Percentiles rank a stretch among this genome's conserved stretches.
Evolutionary conservation across 352 stramenopile genomes (phyloP).

Genomic region (Peronospora farinosa): DNA sequence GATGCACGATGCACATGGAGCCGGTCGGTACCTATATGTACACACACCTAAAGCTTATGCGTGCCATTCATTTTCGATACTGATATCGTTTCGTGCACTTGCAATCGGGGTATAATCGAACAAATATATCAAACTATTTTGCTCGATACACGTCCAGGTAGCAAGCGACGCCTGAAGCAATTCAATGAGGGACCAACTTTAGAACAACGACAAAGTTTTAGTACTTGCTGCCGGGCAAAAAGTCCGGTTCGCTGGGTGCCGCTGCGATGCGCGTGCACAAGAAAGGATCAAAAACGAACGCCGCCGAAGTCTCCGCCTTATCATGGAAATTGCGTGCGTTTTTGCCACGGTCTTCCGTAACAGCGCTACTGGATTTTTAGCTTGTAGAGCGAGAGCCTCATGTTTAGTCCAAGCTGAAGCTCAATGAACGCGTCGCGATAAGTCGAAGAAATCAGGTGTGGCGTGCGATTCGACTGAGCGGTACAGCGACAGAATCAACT

Average conservation of each 20-base stretch:
- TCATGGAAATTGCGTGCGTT: neutral
- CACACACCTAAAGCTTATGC: too few relatives aligned
- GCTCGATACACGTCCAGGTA: too few relatives aligned
- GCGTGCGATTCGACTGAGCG: constrained; percentile 18
- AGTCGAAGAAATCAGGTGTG: constrained; percentile 33
- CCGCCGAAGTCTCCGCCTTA: neutral
- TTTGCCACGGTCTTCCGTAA: neutral
- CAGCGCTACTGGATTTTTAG: constrained; percentile 18
- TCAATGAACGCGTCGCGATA: constrained; percentile 6
- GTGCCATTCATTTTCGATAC: too few relatives aligned
- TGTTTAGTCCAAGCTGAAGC: neutral
- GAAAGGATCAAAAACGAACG: constrained; percentile 16
- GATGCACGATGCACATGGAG: neutral
- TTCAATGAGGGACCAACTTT: neutral
- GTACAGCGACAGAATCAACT: constrained; percentile 8
- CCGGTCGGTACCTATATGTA: too few relatives aligned
- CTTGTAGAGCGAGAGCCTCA: constrained; percentile 1
- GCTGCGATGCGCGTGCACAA: constrained; percentile 9
- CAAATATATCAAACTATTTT: too few relatives aligned
- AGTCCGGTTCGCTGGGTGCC: constrained; percentile 19
- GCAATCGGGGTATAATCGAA: too few relatives aligned
- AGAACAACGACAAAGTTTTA: neutral
- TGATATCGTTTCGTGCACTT: too few relatives aligned
- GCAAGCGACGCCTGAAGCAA: too few relatives aligned
- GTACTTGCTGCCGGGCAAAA: neutral